Evolutionary conservation across 78 protist genomes (phyloP), one percentile per base, ranked within the genome.

Genomic region (Planoprotostelium fungivorum): DNA sequence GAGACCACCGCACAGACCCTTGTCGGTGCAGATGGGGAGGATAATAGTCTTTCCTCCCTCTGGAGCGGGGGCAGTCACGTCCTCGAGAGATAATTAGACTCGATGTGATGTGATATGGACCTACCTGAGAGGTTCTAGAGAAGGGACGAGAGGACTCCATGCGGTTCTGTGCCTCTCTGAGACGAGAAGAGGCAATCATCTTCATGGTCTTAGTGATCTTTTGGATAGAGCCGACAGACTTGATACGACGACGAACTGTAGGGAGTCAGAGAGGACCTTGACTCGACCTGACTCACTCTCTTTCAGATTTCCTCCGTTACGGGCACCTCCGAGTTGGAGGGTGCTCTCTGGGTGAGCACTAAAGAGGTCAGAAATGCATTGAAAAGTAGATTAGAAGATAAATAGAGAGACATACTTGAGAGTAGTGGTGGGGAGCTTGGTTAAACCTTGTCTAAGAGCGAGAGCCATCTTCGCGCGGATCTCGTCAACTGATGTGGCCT

Each of bases 1-100:
- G 34, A 92, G 92, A 87, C 92, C 90, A 88, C 94, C 94, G 89
- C 94, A 92, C 91, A 92, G 89, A 92, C 94, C 94, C 86, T 91
- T 92, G 86, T 92, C 94, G 86, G 94, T 92, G 89, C 92, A 89
- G 89, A 88, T 35, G n/a, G 90, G 92, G 84, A 92, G 84, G 37
- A 92, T 29, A 16, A 92, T n/a, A 39, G 86, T 63, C 85, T 92
- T 92, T 38, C 37, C 23, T 83, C 91, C 5, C 31, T 5, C 73
- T 25, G 73, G 73, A 5, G 5, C 73, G 16, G 73, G 73, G 73
- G 73, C 16, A 16, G 16, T 51, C 16, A 25, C 73, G 31, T 51
- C 16, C 5, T 25, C 5, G 5, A 51, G 5, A 51, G 16, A 16
- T 5, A 51, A 25, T 51, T 51, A 5, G 16, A 51, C 5, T 25